These are phyloP conservation scores for Ramaria sp. DNA, from an alignment of 768 basidiomycete genomes.

Conservation along the genomic window DNA sequence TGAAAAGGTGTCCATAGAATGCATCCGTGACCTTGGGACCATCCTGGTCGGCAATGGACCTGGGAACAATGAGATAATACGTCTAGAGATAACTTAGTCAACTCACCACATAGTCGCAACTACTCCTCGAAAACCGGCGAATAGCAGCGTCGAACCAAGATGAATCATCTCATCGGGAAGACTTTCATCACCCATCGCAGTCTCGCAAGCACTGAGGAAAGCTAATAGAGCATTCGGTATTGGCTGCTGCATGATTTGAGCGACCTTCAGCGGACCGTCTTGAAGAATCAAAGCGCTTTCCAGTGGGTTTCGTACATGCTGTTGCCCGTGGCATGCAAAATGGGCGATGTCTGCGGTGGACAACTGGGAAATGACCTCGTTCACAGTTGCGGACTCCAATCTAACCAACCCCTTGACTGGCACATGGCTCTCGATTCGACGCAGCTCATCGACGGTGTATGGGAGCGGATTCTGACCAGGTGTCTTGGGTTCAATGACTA, in stretches of 20 bases:
- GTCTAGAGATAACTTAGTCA: not conserved
- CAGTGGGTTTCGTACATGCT: constrained; percentile 16
- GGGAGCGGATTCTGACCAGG: constrained; percentile 12
- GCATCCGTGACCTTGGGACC: constrained; percentile 12
- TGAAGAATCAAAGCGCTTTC: constrained; percentile 18
- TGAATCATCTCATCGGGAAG: constrained; percentile 22
- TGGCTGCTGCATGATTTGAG: constrained; percentile 15
- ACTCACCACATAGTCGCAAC: constrained; percentile 25
- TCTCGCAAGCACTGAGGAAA: constrained; percentile 23
- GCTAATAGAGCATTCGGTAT: constrained; percentile 16
- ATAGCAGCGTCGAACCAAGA: constrained; percentile 22
- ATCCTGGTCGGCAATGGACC: constrained; percentile 18
- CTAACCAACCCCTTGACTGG: not conserved
- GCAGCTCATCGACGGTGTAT: constrained; percentile 10
- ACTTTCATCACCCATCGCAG: constrained; percentile 16
- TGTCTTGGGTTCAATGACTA: constrained; percentile 13
- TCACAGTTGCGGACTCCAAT: not conserved
- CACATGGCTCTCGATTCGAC: not conserved
- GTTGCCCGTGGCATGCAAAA: constrained; percentile 23
- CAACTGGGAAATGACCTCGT: not conserved
- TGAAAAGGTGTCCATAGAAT: constrained; percentile 9
- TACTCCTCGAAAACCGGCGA: constrained; percentile 22
- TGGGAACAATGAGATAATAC: not conserved
- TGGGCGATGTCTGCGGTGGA: constrained; percentile 17
- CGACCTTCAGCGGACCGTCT: constrained; percentile 16